Evolutionary conservation across 371 early-diverging fungal genomes (phyloP).

Genomic region (Dinochytrium kinnereticum): DNA sequence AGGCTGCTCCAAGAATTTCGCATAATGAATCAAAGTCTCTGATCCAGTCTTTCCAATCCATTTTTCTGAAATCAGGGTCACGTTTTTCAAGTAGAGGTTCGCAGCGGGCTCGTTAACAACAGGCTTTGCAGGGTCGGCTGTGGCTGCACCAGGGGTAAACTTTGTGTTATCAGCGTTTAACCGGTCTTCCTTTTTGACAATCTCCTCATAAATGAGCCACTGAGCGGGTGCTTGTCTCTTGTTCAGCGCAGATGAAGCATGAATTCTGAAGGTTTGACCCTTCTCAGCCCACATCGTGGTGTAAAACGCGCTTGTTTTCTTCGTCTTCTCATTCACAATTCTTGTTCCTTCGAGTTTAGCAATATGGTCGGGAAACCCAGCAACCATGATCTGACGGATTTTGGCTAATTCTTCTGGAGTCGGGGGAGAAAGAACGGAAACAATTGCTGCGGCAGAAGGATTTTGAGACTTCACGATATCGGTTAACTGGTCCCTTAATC

Average conservation of each 20-base stretch:
- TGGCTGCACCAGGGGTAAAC: slow-evolving; percentile 43
- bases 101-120: slow-evolving; percentile 30
- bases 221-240: slow-evolving; percentile 66
- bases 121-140: slow-evolving; percentile 21
- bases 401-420: slow-evolving; percentile 66
- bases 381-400: slow-evolving; percentile 82
- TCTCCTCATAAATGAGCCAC: slow-evolving; percentile 70
- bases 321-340: slow-evolving; percentile 37
- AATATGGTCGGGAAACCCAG: slow-evolving; percentile 91
- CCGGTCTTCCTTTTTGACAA: slow-evolving; percentile 75
- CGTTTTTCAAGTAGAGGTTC: slow-evolving; percentile 74
- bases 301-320: slow-evolving; percentile 59
- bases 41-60: slow-evolving; percentile 81
- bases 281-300: slow-evolving; percentile 81
- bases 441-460: not conserved
- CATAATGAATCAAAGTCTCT: slow-evolving; percentile 31
- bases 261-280: slow-evolving; percentile 67
- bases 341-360: slow-evolving; percentile 61
- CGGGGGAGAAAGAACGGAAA: slow-evolving; percentile 60
- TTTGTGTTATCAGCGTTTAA: slow-evolving; percentile 46
- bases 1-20: slow-evolving; percentile 54
- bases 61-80: slow-evolving; percentile 75
- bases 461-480: slow-evolving; percentile 58
- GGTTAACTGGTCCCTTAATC: slow-evolving; percentile 85
- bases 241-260: slow-evolving; percentile 72